phyloP scores from a whole-genome alignment of 345 rosid genomes.

The Arabidopsis thaliana region TAIR10.1 NC_003070.9:3715001-3715500 shows the following conservation, averaged over 20 bases:
- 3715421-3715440: conserved; percentile 64
- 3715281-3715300: conserved; percentile 68
- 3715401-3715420: conserved; percentile 90
- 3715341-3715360: conserved; percentile 90
- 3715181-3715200: conserved; percentile 1
- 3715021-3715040: conserved; percentile 51
- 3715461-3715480: conserved; percentile 36
- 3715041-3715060: conserved; percentile 13
- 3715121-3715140: background rate
- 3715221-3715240: conserved; percentile 43
- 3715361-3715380: conserved; percentile 97
- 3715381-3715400: conserved; percentile 93
- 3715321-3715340: conserved; percentile 68
- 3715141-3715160: background rate
- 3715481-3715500: conserved; percentile 68
- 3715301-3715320: conserved; percentile 64
- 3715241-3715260: conserved; percentile 17
- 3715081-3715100: conserved; percentile 43
- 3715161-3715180: conserved; percentile 12
- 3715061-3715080: conserved; percentile 16
- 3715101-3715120: conserved; percentile 42
- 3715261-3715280: conserved; percentile 61
- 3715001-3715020: conserved; percentile 47
- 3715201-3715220: background rate
- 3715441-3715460: conserved; percentile 39